These are phyloP conservation scores for Aegilops umbellulata DNA, from an alignment of 176 grass and related monocot species.

Conservation along the genomic window DNA sequence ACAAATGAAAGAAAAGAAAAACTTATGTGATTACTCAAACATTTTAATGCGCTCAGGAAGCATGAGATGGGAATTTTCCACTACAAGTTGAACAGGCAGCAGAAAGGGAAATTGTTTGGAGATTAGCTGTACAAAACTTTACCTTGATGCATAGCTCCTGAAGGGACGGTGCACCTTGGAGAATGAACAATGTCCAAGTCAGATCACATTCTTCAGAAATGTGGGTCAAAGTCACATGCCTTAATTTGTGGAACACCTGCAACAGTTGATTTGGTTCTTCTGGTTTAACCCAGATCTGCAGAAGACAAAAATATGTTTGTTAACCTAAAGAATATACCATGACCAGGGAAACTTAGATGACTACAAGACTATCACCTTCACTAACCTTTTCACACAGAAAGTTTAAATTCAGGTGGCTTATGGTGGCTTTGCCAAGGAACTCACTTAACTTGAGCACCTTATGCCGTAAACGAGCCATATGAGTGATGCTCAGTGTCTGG, in stretches of 20 bases:
- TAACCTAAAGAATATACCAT: not conserved
- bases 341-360: not conserved
- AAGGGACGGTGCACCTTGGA: not conserved
- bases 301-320: not conserved
- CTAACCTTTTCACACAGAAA: not conserved
- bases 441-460: not conserved
- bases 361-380: not conserved
- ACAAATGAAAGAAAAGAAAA: too few relatives aligned
- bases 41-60: not conserved
- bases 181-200: not conserved
- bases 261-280: not conserved
- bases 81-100: not conserved
- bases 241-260: not conserved
- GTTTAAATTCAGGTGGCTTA: not conserved
- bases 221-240: not conserved
- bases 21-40: too few relatives aligned
- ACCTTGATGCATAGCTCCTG: not conserved
- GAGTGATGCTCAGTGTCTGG: not conserved
- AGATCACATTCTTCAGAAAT: not conserved
- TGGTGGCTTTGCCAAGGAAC: not conserved
- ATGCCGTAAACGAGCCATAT: not conserved
- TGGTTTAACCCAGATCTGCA: conserved; percentile 2
- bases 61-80: not conserved
- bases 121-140: too few relatives aligned
- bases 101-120: too few relatives aligned